These are phyloP conservation scores for Fusarium longipes DNA, from an alignment of 2,329 filamentous ascomycete genomes.

Conservation along the genomic window DNA sequence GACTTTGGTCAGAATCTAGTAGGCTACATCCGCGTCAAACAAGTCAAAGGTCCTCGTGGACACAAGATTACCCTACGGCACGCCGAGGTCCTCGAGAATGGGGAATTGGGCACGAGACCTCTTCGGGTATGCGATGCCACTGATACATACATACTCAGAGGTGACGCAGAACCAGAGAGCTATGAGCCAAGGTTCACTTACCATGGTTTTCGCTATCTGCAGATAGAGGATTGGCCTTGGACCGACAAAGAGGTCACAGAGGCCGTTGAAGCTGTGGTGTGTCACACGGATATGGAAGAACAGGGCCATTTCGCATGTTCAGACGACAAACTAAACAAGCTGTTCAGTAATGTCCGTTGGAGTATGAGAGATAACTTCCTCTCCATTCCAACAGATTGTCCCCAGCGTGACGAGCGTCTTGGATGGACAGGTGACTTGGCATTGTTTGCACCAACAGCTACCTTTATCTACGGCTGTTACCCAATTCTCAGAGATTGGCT, in stretches of 20 bases:
- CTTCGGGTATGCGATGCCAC: conserved; percentile 63
- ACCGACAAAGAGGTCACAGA: conserved; percentile 36
- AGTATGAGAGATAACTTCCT: conserved; percentile 70
- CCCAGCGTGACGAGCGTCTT: conserved; percentile 65
- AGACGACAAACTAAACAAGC: conserved; percentile 61
- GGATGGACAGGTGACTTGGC: conserved; percentile 65
- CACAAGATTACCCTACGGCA: conserved; percentile 60
- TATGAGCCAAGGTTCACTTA: conserved; percentile 63
- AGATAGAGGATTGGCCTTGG: conserved; percentile 58
- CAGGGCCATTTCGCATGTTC: conserved; percentile 65
- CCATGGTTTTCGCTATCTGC: conserved; percentile 65
- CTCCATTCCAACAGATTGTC: conserved; percentile 67
- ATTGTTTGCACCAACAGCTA: conserved; percentile 62
- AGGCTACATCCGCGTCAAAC: conserved; percentile 58
- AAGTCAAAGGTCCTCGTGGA: conserved; percentile 47
- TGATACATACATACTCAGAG: conserved; percentile 54
- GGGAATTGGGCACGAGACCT: conserved; percentile 55
- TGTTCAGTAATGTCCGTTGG: conserved; percentile 67
- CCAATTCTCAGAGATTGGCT: conserved; percentile 51
- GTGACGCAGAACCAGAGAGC: conserved; percentile 15
- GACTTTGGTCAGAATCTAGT: conserved; percentile 70
- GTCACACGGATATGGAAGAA: conserved; percentile 65
- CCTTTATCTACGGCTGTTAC: conserved; percentile 62
- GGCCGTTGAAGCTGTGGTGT: conserved; percentile 49
- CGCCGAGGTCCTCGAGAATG: conserved; percentile 65